phyloP scores from a whole-genome alignment of 495 filamentous ascomycete genomes.

The Pseudomonodictys pantanalensis region DNA sequence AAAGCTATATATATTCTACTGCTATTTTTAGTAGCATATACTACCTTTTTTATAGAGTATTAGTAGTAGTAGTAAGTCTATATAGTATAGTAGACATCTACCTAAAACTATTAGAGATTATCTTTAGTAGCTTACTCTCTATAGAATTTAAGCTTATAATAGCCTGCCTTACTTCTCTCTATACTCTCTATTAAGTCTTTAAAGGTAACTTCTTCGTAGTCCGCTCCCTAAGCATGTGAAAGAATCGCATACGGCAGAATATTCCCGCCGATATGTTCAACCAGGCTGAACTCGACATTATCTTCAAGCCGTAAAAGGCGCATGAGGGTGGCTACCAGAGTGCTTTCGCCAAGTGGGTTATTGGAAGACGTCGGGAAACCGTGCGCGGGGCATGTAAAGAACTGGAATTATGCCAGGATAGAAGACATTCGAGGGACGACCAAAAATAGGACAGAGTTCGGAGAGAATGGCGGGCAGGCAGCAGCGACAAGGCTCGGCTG shows the following conservation, averaged over 20 bases:
- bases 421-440: background rate
- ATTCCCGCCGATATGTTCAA: conserved; percentile 2
- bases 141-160: conserved; percentile 4
- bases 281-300: conserved; percentile 9
- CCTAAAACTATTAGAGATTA: too few relatives aligned
- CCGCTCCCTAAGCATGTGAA: conserved; percentile 21
- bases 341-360: background rate
- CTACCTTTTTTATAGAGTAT: too few relatives aligned
- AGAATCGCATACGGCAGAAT: conserved; percentile 16
- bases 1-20: too few relatives aligned
- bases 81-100: too few relatives aligned
- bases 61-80: too few relatives aligned
- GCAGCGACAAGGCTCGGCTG: background rate
- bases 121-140: background rate
- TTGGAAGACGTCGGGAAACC: background rate
- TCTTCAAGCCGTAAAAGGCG: conserved; percentile 14
- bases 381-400: background rate
- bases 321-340: background rate
- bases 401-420: too few relatives aligned
- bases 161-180: conserved; percentile 12
- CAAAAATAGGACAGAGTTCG: background rate
- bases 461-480: background rate
- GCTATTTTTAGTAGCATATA: too few relatives aligned
- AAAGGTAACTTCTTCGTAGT: conserved; percentile 20
- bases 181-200: conserved; percentile 11